A percentile compares a stretch with the other conserved stretches of the same genome.
phyloP scores from a whole-genome alignment of 164 flowering plant genomes.

The Pachysandra terminalis region DNA sequence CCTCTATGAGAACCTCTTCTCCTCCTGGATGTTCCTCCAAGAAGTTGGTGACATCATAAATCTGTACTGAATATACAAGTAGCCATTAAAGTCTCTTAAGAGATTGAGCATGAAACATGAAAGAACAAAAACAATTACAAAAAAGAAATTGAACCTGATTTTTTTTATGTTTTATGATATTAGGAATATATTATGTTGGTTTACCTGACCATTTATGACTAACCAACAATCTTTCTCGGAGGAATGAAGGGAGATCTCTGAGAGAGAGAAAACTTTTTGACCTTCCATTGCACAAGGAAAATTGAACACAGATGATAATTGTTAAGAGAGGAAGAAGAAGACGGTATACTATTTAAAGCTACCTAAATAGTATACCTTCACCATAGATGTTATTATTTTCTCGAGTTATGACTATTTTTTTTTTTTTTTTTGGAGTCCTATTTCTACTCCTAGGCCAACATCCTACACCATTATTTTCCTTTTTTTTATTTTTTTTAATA shows the following conservation, averaged over 20 bases:
- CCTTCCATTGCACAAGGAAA: constrained; percentile 9
- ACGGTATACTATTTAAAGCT: no score
- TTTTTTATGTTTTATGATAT: no score
- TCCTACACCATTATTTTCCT: no score
- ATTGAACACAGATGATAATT: no score
- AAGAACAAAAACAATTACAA: not conserved
- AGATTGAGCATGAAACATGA: not conserved
- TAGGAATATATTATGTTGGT: not conserved
- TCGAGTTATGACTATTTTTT: no score
- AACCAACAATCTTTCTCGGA: constrained; percentile 20
- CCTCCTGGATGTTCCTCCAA: constrained; percentile 27
- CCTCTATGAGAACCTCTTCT: constrained; percentile 16
- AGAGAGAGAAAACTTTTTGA: constrained; percentile 10
- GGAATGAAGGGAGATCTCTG: constrained; percentile 20
- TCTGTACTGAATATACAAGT: constrained; percentile 1
- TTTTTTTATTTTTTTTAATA: no score
- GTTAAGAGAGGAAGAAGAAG: no score
- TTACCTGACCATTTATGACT: constrained; percentile 14
- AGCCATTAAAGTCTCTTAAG: not conserved
- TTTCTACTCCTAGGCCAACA: no score
- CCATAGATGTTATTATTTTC: no score
- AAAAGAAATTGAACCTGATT: no score
- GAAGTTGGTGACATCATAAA: constrained; percentile 20
- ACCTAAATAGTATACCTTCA: no score
- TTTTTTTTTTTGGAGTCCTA: no score